Conservation (phyloP, 2,329 filamentous ascomycete species). For the Ophiosphaerella narmari region DNA sequence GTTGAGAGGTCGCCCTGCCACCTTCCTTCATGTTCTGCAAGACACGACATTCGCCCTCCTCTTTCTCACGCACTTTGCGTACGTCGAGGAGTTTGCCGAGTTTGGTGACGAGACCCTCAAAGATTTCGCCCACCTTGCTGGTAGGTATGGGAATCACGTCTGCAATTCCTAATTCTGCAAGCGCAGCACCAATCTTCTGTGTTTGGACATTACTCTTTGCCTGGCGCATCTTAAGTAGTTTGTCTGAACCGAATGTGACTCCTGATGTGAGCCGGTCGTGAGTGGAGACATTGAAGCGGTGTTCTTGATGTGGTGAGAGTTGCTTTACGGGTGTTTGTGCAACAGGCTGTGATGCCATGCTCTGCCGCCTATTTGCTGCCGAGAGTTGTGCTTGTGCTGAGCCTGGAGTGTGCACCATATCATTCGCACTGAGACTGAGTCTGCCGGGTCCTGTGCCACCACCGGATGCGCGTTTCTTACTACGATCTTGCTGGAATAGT, state of each 20-base stretch:
- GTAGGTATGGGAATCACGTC: slow-evolving; percentile 75
- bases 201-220: slow-evolving; percentile 79
- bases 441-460: slow-evolving; percentile 36
- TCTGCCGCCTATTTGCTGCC: slow-evolving; percentile 42
- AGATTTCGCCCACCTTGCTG: slow-evolving; percentile 69
- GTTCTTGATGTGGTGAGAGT: slow-evolving; percentile 75
- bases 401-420: slow-evolving; percentile 43
- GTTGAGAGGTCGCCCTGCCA: slow-evolving; percentile 10
- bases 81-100: slow-evolving; percentile 73
- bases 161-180: slow-evolving; percentile 73
- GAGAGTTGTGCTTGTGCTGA: slow-evolving; percentile 33
- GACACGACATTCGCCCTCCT: slow-evolving; percentile 65
- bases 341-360: slow-evolving; percentile 44
- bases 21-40: slow-evolving; percentile 45
- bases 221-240: slow-evolving; percentile 76
- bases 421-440: slow-evolving; percentile 45
- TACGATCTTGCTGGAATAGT: slow-evolving; percentile 81
- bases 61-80: slow-evolving; percentile 74
- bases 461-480: slow-evolving; percentile 74
- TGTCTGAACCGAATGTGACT: slow-evolving; percentile 86
- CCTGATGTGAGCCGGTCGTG: slow-evolving; percentile 85
- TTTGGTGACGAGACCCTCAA: slow-evolving; percentile 70
- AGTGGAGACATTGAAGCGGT: slow-evolving; percentile 80
- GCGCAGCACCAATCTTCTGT: slow-evolving; percentile 71
- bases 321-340: slow-evolving; percentile 47